Percentiles rank a stretch among this genome's conserved stretches.
Conservation (phyloP, 2,329 filamentous ascomycete genomes). For the Sporothrix pseudoabietina region DNA sequence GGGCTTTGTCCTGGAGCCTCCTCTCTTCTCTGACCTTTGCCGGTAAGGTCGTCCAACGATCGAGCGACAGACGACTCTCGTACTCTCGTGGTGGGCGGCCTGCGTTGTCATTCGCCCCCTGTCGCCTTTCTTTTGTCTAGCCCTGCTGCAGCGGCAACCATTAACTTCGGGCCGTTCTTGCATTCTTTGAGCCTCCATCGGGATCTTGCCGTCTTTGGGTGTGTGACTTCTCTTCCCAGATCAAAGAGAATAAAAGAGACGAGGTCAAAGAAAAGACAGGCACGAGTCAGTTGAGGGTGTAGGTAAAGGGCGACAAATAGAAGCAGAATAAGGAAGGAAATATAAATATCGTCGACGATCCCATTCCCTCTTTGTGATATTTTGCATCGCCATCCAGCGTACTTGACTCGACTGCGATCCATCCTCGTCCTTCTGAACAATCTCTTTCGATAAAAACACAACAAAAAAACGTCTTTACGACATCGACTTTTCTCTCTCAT, state of each 20-base stretch:
- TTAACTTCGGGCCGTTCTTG: neutral
- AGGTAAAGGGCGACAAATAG: neutral
- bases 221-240: neutral
- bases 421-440: neutral
- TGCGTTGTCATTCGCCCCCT: slow-evolving; percentile 8
- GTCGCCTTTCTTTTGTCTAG: slow-evolving; percentile 14
- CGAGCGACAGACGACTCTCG: neutral
- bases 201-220: neutral
- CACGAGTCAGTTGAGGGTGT: neutral
- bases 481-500: neutral
- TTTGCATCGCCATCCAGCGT: neutral
- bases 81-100: neutral
- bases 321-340: neutral
- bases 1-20: neutral
- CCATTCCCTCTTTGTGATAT: neutral
- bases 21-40: neutral
- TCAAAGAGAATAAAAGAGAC: neutral
- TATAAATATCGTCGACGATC: neutral
- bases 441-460: neutral
- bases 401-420: neutral
- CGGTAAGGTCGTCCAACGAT: neutral
- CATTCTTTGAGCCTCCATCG: slow-evolving; percentile 8
- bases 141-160: neutral
- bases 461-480: neutral
- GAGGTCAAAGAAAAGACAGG: neutral